Base-by-base conservation (phyloP, 805 yeast species). In the Ogataea populi-albae region DNA sequence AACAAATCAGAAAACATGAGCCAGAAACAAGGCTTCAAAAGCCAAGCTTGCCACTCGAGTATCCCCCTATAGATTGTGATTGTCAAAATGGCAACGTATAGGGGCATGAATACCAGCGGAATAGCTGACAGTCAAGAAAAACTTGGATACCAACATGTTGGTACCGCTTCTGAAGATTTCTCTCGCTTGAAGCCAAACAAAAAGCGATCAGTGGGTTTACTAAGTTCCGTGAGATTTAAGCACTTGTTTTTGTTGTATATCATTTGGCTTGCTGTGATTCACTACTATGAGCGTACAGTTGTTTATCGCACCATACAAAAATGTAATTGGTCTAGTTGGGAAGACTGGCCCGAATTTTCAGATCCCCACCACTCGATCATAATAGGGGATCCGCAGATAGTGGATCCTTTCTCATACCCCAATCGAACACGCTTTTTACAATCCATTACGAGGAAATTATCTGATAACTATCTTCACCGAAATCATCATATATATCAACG, bases 341-440 rank as follows among this genome's bases (percentile, higher is more conserved):
- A 81, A 46, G 30, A 58, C 4, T 79, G 86, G 86, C 49, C 59
- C 1, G 8, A 24, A 7, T 38, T 30, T 6, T 28, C 57, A 2
- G 35, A 40, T n/a, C 63, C 63, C 5, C 49, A 47, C 26, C 52
- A 40, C 31, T n/a, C 49, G 8, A 30, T 49, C 7, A 25, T 93
- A n/a, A 71, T 86, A 28, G 97, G 97, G 0, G 98, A 93, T 57
- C 98, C 98, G 0, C 98, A 93, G 57, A 68, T 93, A 20, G 82
- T 93, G 51, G 98, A 93, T 54, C 77, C 69, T 19, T 77, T 84
- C 58, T 84, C 98, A 0, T 93, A 93, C 55, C 95, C 95, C 0
- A 79, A 75, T 3, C 68, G 93, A 41, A 77, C 81, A 1, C 40
- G 61, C 17, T 20, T 70, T 1, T 51, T 82, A 6, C 68, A 81